A percentile compares a stretch with the other conserved stretches of the same genome.
Evolutionary conservation across 2,329 filamentous ascomycete species (phyloP).

Genomic region (Colletotrichum sp.): DNA sequence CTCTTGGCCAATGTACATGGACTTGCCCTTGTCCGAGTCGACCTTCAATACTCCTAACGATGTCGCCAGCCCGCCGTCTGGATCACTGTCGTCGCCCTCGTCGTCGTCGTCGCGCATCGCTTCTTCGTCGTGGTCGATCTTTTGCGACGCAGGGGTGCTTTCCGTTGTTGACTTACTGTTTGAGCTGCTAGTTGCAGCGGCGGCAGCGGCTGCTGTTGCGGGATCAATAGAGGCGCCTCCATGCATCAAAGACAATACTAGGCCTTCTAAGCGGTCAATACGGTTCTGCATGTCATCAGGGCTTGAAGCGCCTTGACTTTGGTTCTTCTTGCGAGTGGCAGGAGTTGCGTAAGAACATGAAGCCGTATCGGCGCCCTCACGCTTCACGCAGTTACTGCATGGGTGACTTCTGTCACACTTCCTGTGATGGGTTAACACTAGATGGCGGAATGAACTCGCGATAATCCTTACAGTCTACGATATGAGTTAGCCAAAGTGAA

Average conservation of each 20-base stretch:
- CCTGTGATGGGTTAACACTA: conserved; percentile 50
- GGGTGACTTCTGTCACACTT: conserved; percentile 94
- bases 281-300: conserved; percentile 99
- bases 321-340: conserved; percentile 73
- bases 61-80: conserved; percentile 71
- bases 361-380: conserved; percentile 79
- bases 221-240: conserved; percentile 67
- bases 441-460: background rate
- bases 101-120: conserved; percentile 54
- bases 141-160: conserved; percentile 46
- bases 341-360: conserved; percentile 87
- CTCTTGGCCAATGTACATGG: conserved; percentile 81
- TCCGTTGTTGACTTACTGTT: conserved; percentile 39
- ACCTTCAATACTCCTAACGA: conserved; percentile 86
- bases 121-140: conserved; percentile 63
- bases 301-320: conserved; percentile 62
- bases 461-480: conserved; percentile 39
- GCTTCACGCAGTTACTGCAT: conserved; percentile 94
- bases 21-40: conserved; percentile 76
- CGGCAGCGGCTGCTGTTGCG: conserved; percentile 36
- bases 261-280: conserved; percentile 90
- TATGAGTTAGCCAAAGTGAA: conserved; percentile 24
- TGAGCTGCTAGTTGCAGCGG: conserved; percentile 25
- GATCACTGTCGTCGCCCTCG: conserved; percentile 67
- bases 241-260: conserved; percentile 94